Percentiles rank a stretch among this genome's conserved stretches.
phyloP scores from a whole-genome alignment of 169 alveolate genomes.

The Plasmodium vinckei region DNA sequence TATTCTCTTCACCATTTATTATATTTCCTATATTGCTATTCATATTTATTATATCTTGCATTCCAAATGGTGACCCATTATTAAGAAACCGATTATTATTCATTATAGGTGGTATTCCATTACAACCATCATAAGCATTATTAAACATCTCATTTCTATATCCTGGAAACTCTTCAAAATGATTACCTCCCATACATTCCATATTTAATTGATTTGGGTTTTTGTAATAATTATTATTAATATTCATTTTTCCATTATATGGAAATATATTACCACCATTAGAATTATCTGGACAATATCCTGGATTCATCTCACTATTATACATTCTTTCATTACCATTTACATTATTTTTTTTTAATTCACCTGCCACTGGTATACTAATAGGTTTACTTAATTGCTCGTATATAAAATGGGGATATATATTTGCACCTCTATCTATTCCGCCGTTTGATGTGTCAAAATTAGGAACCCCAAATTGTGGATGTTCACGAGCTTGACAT shows the following conservation, averaged over 20 bases:
- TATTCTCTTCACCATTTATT: too few species aligned
- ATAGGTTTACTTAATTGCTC: too few species aligned
- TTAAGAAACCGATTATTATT: background rate
- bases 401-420: too few species aligned
- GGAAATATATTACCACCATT: background rate
- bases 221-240: background rate
- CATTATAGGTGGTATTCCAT: background rate
- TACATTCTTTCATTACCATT: background rate
- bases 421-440: too few species aligned
- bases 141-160: background rate
- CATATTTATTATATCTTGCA: background rate
- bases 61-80: background rate
- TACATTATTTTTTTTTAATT: background rate
- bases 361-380: too few species aligned
- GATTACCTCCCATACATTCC: background rate
- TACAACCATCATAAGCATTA: background rate
- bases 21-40: background rate
- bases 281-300: background rate
- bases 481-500: too few species aligned
- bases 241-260: background rate
- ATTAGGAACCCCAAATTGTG: too few species aligned
- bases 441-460: too few species aligned
- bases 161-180: background rate
- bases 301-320: background rate
- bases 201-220: too few species aligned